Percentiles rank a stretch among this genome's conserved stretches.
These are phyloP conservation scores for Oropetium thomaeum DNA, from an alignment of 176 grass and related monocot genomes.

Conservation along the genomic window DNA sequence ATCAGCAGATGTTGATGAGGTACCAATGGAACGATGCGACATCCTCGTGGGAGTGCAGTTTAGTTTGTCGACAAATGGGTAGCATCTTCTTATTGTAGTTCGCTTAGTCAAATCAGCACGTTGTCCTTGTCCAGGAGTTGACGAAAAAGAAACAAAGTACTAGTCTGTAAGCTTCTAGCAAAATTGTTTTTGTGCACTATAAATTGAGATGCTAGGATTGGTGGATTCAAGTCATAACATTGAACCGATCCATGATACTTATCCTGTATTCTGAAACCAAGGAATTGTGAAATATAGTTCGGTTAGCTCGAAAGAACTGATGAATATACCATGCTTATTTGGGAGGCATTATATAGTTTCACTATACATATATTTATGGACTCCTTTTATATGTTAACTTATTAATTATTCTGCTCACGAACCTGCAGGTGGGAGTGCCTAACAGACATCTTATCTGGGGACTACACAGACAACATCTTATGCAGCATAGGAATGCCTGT, in stretches of 20 bases:
- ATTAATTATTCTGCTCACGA: neutral
- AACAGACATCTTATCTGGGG: constrained; percentile 70
- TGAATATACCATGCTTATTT: neutral
- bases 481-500: constrained; percentile 98
- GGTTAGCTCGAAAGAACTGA: constrained; percentile 1
- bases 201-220: neutral
- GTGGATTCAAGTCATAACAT: neutral
- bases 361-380: neutral
- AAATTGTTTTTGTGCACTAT: neutral
- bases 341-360: neutral
- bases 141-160: neutral
- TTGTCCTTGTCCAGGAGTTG: neutral
- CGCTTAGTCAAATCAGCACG: neutral
- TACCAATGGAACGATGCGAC: neutral
- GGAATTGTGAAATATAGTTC: neutral
- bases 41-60: neutral
- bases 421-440: constrained; percentile 89
- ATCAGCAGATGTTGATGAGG: neutral
- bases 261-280: neutral
- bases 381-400: neutral
- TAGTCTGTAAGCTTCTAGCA: neutral
- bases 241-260: neutral
- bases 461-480: constrained; percentile 72
- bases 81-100: neutral
- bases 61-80: neutral